A percentile compares a stretch with the other conserved stretches of the same genome.
Evolutionary conservation across 768 basidiomycete genomes (phyloP).

Genomic region (Trametes elegans): DNA sequence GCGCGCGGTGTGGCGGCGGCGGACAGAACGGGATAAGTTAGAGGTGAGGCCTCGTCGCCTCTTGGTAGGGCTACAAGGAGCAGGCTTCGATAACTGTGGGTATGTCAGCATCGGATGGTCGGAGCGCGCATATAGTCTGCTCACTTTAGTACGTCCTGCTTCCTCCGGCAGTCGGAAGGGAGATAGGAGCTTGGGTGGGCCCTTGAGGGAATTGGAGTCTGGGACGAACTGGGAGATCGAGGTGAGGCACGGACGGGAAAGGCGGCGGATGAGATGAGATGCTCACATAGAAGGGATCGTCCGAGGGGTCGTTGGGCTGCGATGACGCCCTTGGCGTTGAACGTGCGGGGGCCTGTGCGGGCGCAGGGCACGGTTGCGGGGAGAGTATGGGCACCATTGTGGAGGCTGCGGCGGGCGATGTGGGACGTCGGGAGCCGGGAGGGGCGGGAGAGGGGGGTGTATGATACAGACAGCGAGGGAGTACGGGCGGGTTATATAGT

Average conservation of each 20-base stretch:
- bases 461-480: slow-evolving; percentile 35
- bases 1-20: slow-evolving; percentile 42
- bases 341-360: neutral
- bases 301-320: slow-evolving; percentile 30
- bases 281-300: slow-evolving; percentile 26
- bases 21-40: slow-evolving; percentile 38
- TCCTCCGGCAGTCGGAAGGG: slow-evolving; percentile 37
- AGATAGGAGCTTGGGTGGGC: slow-evolving; percentile 37
- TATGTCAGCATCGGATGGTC: slow-evolving; percentile 5
- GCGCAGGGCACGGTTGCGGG: slow-evolving; percentile 36
- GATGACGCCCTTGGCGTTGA: slow-evolving; percentile 9
- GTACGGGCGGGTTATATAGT: too few relatives aligned
- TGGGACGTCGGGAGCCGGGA: slow-evolving; percentile 7
- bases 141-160: slow-evolving; percentile 13
- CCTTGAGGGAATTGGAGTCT: slow-evolving; percentile 23
- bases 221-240: slow-evolving; percentile 23
- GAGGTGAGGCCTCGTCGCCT: slow-evolving; percentile 36
- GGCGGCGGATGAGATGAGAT: neutral
- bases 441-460: slow-evolving; percentile 1
- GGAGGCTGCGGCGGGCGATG: neutral
- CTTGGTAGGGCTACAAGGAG: slow-evolving; percentile 37
- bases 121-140: slow-evolving; percentile 15
- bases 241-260: slow-evolving; percentile 5
- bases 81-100: slow-evolving; percentile 38
- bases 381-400: slow-evolving; percentile 44